Conservation (phyloP, 2,329 filamentous ascomycete genomes). For the Colletotrichum trifolii region DNA sequence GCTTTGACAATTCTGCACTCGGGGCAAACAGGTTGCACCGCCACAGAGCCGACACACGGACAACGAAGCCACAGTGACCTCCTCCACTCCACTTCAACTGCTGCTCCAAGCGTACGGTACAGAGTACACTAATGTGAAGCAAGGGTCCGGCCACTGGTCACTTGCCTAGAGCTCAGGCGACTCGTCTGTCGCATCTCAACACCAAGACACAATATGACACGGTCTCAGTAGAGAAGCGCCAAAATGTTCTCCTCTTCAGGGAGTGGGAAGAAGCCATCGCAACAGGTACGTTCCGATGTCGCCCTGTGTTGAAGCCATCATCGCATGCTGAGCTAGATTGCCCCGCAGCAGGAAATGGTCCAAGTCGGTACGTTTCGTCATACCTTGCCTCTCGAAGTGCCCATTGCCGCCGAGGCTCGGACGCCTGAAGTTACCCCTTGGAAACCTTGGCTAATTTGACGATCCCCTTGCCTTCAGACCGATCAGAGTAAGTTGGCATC, state of each 20-base stretch:
- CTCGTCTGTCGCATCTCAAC: slow-evolving; percentile 35
- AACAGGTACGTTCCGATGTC: slow-evolving; percentile 68
- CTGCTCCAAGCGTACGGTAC: slow-evolving; percentile 36
- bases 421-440: slow-evolving; percentile 6
- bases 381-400: slow-evolving; percentile 24
- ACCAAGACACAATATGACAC: slow-evolving; percentile 32
- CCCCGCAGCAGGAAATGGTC: slow-evolving; percentile 88
- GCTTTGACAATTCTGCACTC: too few species aligned
- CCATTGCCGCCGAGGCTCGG: slow-evolving; percentile 18
- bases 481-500: slow-evolving; percentile 68
- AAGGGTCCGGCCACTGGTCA: slow-evolving; percentile 37
- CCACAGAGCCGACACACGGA: slow-evolving; percentile 6
- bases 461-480: slow-evolving; percentile 55
- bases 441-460: slow-evolving; percentile 37
- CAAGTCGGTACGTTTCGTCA: slow-evolving; percentile 84
- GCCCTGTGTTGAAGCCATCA: slow-evolving; percentile 12
- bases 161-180: slow-evolving; percentile 35
- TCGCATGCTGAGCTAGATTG: slow-evolving; percentile 45
- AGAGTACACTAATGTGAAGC: slow-evolving; percentile 35
- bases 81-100: slow-evolving; percentile 32
- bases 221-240: slow-evolving; percentile 39
- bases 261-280: slow-evolving; percentile 75
- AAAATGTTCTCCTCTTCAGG: slow-evolving; percentile 74
- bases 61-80: slow-evolving; percentile 35
- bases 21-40: slow-evolving; percentile 7